A percentile compares a stretch with the other conserved stretches of the same genome.
Conservation (phyloP, 2,329 filamentous ascomycete species). For the Cladosporium austrohemisphaericum region DNA sequence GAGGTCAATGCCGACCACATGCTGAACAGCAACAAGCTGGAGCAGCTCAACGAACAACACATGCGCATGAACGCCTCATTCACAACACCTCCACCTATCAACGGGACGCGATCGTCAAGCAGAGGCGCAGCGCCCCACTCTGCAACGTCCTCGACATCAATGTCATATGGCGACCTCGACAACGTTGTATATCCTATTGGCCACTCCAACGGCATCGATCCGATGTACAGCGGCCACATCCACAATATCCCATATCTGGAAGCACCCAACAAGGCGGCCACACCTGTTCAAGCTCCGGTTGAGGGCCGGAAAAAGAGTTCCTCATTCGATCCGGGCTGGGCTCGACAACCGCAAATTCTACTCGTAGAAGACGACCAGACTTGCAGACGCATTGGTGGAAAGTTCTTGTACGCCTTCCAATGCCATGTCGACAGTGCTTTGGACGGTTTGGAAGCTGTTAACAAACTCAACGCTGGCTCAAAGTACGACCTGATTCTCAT, state of each 20-base stretch:
- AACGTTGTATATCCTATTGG: conserved; percentile 86
- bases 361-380: conserved; percentile 80
- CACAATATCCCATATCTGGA: conserved; percentile 87
- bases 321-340: conserved; percentile 61
- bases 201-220: conserved; percentile 86
- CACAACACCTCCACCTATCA: conserved; percentile 55
- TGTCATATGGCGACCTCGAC: conserved; percentile 59
- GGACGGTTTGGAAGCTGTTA: conserved; percentile 87
- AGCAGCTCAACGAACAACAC: conserved; percentile 60
- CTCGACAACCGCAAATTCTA: conserved; percentile 70
- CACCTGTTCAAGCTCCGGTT: conserved; percentile 31
- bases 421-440: conserved; percentile 65
- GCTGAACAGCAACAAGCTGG: conserved; percentile 60
- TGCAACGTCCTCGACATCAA: conserved; percentile 48
- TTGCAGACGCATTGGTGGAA: conserved; percentile 63
- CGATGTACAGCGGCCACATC: conserved; percentile 90
- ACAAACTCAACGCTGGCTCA: conserved; percentile 67
- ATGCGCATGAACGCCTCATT: conserved; percentile 53
- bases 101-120: conserved; percentile 44
- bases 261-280: conserved; percentile 59
- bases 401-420: conserved; percentile 63
- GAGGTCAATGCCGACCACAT: conserved; percentile 64
- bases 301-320: conserved; percentile 60
- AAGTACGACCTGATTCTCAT: conserved; percentile 60
- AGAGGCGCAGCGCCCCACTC: conserved; percentile 42